Percentiles rank a stretch among this genome's conserved stretches.
Conservation (phyloP, 177 flowering plant species). For the Tripterygium wilfordii region DNA sequence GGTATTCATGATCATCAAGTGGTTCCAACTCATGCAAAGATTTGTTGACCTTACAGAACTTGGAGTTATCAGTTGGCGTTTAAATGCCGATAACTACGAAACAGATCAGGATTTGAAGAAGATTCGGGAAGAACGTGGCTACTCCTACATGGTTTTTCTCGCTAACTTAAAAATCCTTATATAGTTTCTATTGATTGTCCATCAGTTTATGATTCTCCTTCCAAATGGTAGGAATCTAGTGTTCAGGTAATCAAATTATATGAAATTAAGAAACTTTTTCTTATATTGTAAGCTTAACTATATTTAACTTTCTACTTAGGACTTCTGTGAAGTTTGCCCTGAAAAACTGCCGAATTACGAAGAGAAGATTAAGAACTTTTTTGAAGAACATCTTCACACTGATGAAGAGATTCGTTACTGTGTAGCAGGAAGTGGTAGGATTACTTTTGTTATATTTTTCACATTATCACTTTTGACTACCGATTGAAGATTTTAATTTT, state of each 20-base stretch:
- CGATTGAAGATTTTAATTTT: background rate
- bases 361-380: conserved; percentile 81
- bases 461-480: background rate
- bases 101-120: conserved; percentile 85
- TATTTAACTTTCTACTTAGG: conserved; percentile 32
- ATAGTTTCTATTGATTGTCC: no score
- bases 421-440: conserved; percentile 89
- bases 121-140: conserved; percentile 78
- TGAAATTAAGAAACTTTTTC: no score
- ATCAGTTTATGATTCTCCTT: no score
- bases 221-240: no score
- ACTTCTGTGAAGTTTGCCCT: conserved; percentile 84
- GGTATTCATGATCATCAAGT: background rate
- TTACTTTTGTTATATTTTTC: background rate
- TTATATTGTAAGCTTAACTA: background rate
- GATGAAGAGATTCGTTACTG: conserved; percentile 96
- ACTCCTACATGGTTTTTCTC: conserved; percentile 56
- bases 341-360: conserved; percentile 94
- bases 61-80: conserved; percentile 85
- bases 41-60: conserved; percentile 43
- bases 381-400: conserved; percentile 92
- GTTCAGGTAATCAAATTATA: no score
- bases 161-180: no score
- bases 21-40: background rate
- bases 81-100: conserved; percentile 85